Base-by-base conservation (phyloP, 768 basidiomycete genomes). In the Dentipellis sp. region DNA sequence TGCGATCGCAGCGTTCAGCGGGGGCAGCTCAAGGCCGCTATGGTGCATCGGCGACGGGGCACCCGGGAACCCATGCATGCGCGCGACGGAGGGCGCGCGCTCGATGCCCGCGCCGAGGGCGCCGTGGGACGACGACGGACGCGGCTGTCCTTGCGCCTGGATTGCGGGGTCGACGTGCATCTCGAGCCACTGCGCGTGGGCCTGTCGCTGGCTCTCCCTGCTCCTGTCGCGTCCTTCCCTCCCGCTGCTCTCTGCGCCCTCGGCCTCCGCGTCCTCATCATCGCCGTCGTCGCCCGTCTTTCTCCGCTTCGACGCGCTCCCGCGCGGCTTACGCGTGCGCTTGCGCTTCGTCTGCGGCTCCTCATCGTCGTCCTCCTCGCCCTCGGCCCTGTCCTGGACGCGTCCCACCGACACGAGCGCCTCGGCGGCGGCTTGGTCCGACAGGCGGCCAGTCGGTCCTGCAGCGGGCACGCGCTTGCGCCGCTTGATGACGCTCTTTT, bases 401-500 rank as follows among this genome's bases (percentile, higher is more conserved):
- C 88, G 80, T 34, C 88, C 87, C 36, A 93, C 89, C 49, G 88
- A 84, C 46, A 92, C 90, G 46, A 94, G 82, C 3, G 89, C 85
- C 71, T 93, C 91, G 10, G 91, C 91, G 1, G 91, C 91, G 38
- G 90, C 90, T 66, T 91, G 89, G 67, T 94, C 91, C 10, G 85
- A 79, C 75, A 90, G 78, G 29, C 78, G 75, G 62, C 73, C 74
- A 46, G 61, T 67, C 62, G 76, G 61, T 60, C 74, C 67, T 10
- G 88, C 92, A 52, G 95, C 94, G 37, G 97, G 94, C 42, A 99
- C 94, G 62, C 97, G 86, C 73, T 98, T 98, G 62, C 97, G 79
- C 36, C 97, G 82, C 74, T 99, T 99, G 79, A 99, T 99, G 63
- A 97, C 92, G 4, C 91, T 89, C 77, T 98, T 97, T 73, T 97